These are phyloP conservation scores for Sorghum bicolor DNA, from an alignment of 176 grass and related monocot species.

Conservation along the genomic window Sorghum_bicolor_NCBIv3 NC_012870.2:65114501-65115000, in stretches of 20 bases:
- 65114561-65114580: background rate
- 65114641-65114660: background rate
- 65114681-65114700: background rate
- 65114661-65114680: background rate
- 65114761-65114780: too few relatives aligned
- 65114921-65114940: background rate
- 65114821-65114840: background rate
- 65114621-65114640: background rate
- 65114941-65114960: constrained; percentile 17
- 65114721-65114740: background rate
- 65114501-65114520: background rate
- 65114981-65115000: background rate
- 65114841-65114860: background rate
- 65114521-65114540: background rate
- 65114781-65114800: background rate
- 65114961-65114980: background rate
- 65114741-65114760: background rate
- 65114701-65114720: background rate
- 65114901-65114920: background rate
- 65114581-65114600: background rate
- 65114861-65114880: background rate
- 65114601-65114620: background rate
- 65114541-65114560: background rate
- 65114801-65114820: background rate
- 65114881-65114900: constrained; percentile 1